Evolutionary conservation across 2,329 filamentous ascomycete species (phyloP).

Genomic region (Macrophomina phaseolina): DNA sequence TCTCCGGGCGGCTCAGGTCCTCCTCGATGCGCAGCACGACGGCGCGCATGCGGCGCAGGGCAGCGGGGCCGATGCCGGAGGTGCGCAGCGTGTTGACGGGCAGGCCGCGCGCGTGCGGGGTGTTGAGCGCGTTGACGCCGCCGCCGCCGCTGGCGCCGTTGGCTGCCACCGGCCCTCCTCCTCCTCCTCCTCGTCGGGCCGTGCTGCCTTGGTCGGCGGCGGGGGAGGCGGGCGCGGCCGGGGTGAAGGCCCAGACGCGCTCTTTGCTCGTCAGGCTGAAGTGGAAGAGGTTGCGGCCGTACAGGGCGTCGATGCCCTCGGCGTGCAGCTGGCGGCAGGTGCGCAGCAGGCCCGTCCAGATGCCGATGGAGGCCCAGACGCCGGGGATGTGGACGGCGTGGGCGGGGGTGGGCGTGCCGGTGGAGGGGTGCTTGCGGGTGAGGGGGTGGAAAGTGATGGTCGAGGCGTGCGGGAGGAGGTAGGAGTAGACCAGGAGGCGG

Average conservation of each 20-base stretch:
- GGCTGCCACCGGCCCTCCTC: background rate
- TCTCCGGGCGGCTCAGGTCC: slow-evolving; percentile 18
- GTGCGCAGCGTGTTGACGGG: slow-evolving; percentile 24
- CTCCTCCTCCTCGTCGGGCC: background rate
- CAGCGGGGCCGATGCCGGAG: background rate
- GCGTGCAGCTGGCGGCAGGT: slow-evolving; percentile 31
- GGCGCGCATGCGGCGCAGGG: slow-evolving; percentile 21
- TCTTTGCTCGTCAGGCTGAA: slow-evolving; percentile 23
- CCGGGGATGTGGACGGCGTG: slow-evolving; percentile 17
- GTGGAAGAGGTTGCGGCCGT: slow-evolving; percentile 32
- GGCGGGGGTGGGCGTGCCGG: background rate
- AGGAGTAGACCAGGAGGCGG: slow-evolving; percentile 26
- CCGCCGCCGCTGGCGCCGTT: background rate
- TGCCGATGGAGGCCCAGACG: slow-evolving; percentile 5
- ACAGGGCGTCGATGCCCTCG: slow-evolving; percentile 31
- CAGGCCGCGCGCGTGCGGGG: slow-evolving; percentile 12
- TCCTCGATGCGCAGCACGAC: slow-evolving; percentile 20
- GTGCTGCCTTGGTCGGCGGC: background rate
- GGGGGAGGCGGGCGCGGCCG: background rate
- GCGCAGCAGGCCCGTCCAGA: slow-evolving; percentile 25
- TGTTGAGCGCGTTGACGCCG: slow-evolving; percentile 11
- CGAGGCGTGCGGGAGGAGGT: slow-evolving; percentile 26
- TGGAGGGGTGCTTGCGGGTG: slow-evolving; percentile 15
- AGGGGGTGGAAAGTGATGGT: slow-evolving; percentile 24
- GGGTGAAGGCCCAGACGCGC: slow-evolving; percentile 17